Evolutionary conservation across 495 filamentous ascomycete species (phyloP).

Genomic region (Pyrenopolyporus hunteri): DNA sequence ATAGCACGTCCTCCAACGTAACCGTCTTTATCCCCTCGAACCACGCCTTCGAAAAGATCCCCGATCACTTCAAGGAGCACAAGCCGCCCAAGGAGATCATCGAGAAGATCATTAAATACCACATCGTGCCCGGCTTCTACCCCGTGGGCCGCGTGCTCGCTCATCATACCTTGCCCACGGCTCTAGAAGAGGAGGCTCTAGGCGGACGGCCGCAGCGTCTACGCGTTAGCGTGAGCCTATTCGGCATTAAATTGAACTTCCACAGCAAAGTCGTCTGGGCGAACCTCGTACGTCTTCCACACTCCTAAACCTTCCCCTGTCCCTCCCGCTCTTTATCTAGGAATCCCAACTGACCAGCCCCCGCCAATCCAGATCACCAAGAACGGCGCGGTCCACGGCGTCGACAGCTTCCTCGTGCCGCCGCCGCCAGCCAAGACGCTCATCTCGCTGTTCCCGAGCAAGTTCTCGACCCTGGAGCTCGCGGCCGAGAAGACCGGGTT

Average conservation of each 20-base stretch:
- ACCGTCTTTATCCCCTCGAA: conserved; percentile 84
- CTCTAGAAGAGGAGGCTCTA: conserved; percentile 60
- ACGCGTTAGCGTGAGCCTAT: conserved; percentile 60
- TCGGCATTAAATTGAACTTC: conserved; percentile 74
- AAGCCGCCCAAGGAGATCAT: conserved; percentile 68
- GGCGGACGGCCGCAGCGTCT: conserved; percentile 71
- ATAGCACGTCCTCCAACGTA: conserved; percentile 70
- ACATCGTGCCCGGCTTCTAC: conserved; percentile 68
- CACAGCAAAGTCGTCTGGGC: conserved; percentile 66
- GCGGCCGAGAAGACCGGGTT: conserved; percentile 75
- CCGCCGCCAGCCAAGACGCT: conserved; percentile 66
- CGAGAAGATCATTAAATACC: conserved; percentile 70
- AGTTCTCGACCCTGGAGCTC: conserved; percentile 78
- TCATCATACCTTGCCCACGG: conserved; percentile 73
- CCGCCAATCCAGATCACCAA: conserved; percentile 51
- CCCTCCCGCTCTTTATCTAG: background rate
- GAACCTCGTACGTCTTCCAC: conserved; percentile 61
- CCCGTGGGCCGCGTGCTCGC: conserved; percentile 61
- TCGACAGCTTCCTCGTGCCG: conserved; percentile 74
- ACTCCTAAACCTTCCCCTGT: background rate
- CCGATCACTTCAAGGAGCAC: conserved; percentile 51
- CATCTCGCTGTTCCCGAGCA: conserved; percentile 68
- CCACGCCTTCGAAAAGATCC: conserved; percentile 72
- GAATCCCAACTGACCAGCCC: conserved; percentile 33
- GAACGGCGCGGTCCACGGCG: conserved; percentile 82